Conservation (phyloP, 2,329 filamentous ascomycete species). For the Penicillium sp. region DNA sequence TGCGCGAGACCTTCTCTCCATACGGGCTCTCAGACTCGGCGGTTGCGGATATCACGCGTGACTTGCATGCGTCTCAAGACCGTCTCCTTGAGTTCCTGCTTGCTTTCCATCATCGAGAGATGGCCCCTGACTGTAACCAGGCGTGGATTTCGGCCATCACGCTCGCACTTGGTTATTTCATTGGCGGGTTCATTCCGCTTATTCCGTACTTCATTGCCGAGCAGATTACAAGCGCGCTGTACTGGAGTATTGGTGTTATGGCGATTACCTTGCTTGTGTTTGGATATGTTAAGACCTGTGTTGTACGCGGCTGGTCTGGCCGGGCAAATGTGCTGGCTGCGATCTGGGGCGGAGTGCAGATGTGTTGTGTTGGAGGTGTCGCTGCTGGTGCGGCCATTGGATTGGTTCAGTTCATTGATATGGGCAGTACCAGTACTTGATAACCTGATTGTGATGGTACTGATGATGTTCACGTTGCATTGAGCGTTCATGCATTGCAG, state of each 20-base stretch:
- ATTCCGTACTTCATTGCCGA: conserved; percentile 65
- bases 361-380: conserved; percentile 62
- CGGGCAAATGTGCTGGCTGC: conserved; percentile 53
- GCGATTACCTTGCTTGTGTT: conserved; percentile 43
- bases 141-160: conserved; percentile 60
- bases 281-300: conserved; percentile 47
- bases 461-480: background rate
- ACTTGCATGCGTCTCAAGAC: conserved; percentile 40
- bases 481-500: conserved; percentile 6
- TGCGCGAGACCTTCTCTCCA: conserved; percentile 43
- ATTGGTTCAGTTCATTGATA: conserved; percentile 60
- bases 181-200: conserved; percentile 70
- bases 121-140: conserved; percentile 46
- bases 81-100: conserved; percentile 50
- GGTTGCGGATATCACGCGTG: conserved; percentile 38
- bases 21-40: conserved; percentile 43
- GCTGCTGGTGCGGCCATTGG: conserved; percentile 67
- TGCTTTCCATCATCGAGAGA: conserved; percentile 49
- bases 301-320: conserved; percentile 48
- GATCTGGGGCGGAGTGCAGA: conserved; percentile 62
- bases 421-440: conserved; percentile 14
- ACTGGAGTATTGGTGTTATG: conserved; percentile 47
- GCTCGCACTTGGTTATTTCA: conserved; percentile 67
- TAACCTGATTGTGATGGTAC: background rate
- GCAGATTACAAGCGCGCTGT: conserved; percentile 51